These are phyloP conservation scores for Pichia sporocuriosa DNA, from an alignment of 805 yeast species.

Conservation along the genomic window DNA sequence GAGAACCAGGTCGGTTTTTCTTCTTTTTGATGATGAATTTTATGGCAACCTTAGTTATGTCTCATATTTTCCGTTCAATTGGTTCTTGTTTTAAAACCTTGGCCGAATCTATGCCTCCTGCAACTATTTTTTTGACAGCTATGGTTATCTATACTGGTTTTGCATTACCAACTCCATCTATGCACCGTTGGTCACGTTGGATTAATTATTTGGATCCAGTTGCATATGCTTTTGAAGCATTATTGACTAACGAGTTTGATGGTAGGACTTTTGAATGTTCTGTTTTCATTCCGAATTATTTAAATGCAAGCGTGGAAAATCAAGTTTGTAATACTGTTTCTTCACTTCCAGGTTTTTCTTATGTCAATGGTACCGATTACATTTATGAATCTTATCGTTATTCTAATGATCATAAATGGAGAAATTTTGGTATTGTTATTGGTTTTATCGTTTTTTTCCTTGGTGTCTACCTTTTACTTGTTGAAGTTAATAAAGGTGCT, in stretches of 20 bases:
- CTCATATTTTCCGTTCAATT: constrained; percentile 47
- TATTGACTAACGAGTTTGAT: constrained; percentile 52
- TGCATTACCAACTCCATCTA: constrained; percentile 47
- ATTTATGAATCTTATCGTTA: constrained; percentile 44
- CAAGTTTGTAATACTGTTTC: constrained; percentile 42
- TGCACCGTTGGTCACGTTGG: constrained; percentile 64
- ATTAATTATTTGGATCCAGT: constrained; percentile 54
- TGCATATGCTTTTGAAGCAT: constrained; percentile 50
- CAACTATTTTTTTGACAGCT: constrained; percentile 42
- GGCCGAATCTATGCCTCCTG: constrained; percentile 53
- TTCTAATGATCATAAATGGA: constrained; percentile 59
- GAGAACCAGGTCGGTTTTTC: constrained; percentile 49
- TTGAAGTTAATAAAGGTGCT: constrained; percentile 55
- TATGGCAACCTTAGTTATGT: constrained; percentile 43
- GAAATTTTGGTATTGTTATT: constrained; percentile 66
- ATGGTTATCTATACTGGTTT: constrained; percentile 48
- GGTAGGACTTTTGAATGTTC: constrained; percentile 42
- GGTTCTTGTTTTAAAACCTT: constrained; percentile 44
- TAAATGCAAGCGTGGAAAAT: constrained; percentile 14
- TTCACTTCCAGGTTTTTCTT: constrained; percentile 43
- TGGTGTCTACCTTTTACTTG: constrained; percentile 42
- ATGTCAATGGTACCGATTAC: constrained; percentile 57
- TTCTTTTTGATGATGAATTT: constrained; percentile 41
- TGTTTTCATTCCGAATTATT: constrained; percentile 39
- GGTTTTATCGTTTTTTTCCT: constrained; percentile 53